Evolutionary conservation across 2,329 filamentous ascomycete species (phyloP), one percentile per base, ranked within the genome.

Genomic region (Huntiella moniliformis): DNA sequence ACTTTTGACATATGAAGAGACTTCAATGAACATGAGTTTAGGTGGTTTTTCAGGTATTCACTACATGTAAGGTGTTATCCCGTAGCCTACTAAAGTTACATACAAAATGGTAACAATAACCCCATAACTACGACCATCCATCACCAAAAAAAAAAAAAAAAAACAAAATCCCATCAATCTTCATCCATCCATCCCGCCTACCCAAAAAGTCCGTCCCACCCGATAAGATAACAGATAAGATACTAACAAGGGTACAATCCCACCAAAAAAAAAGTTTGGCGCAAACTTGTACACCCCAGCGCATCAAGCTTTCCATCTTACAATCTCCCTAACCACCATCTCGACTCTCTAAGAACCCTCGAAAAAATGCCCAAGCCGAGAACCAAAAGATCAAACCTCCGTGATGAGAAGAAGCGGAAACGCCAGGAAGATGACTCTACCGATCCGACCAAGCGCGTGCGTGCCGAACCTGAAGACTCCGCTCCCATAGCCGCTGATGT

Each of bases 331-430:
- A 17, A 11, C 11, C 15, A 8, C 4, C 15, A 38, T 13, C 38
- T 32, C 13, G 28, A 43, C 4, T 34, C 11, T 43, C 12, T 5
- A 8, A 15, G n/a, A 11, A 18, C 5, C 15, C 39, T n/a, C 7
- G 7, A 34, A 35, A 58, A 48, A 44, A 67, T 65, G 64, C 63
- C 61, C 10, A 66, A 66, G 53, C 63, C 63, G 41, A 59, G 64
- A 51, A 64, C 63, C 13, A 66, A 65, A 54, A 56, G 63, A 51
- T 60, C 60, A 43, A 55, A 51, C 18, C 52, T 55, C 15, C 63
- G 62, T 53, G 60, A 65, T 28, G 61, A 64, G 54, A 59, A 59
- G 42, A 64, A 66, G 54, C 56, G 62, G 51, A 66, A 64, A 53
- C 55, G 56, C 46, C 54, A 53, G 15, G 60, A 61, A 4, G 56